A percentile compares a stretch with the other conserved stretches of the same genome.
Evolutionary conservation across 176 grass and related monocot species (phyloP).

Genomic region (Triticum dicoccoides): DNA sequence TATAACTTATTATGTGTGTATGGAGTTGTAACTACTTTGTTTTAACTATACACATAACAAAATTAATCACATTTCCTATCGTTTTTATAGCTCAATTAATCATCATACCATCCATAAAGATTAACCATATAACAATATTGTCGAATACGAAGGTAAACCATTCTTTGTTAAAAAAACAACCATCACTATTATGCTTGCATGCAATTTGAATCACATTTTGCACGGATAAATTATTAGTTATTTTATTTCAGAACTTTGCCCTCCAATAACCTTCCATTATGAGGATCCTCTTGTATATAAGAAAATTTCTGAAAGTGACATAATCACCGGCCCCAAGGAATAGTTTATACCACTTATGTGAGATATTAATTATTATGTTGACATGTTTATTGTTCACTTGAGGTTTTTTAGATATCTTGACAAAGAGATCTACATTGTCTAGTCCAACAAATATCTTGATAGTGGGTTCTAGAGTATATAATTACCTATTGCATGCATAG

Average conservation of each 20-base stretch:
- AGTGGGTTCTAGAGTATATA: neutral
- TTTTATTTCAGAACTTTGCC: neutral
- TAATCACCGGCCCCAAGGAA: neutral
- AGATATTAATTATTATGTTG: neutral
- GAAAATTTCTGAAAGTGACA: neutral
- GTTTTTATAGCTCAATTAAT: neutral
- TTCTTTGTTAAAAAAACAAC: too few relatives aligned
- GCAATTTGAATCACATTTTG: neutral
- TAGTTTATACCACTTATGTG: neutral
- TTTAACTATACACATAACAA: neutral
- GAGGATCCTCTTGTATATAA: neutral
- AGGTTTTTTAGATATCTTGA: neutral
- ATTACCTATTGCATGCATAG: neutral
- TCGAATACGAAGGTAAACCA: neutral
- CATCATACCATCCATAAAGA: neutral
- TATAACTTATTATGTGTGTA: neutral
- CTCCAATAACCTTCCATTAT: neutral
- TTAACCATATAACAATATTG: neutral
- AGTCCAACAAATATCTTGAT: neutral
- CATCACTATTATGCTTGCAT: neutral
- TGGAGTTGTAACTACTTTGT: neutral
- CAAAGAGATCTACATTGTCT: neutral
- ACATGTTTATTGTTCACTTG: neutral
- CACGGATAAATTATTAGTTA: neutral
- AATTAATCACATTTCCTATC: neutral